Base-by-base conservation (phyloP, 495 filamentous ascomycete species). In the Aspergillus sparsus region DNA sequence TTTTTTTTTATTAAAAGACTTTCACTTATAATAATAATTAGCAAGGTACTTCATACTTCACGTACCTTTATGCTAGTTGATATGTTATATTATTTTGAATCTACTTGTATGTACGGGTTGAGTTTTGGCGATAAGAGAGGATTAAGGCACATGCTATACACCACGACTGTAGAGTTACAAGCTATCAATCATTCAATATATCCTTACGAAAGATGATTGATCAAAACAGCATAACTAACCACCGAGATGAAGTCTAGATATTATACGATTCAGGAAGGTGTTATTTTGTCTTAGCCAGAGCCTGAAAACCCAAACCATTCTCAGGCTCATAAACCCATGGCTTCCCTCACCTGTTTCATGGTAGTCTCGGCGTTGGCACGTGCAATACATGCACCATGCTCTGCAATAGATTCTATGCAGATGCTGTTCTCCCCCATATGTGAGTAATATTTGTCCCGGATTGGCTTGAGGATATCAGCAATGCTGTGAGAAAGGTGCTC, bases 341-440 rank as follows among this genome's bases (percentile, higher is more conserved):
- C 85, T 36, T 74, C 62, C 63, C 83, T 82, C 7, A 95, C 86
- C 42, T 66, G 53, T 12, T 61, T 62, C 86, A 96, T 91, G 0
- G 88, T 96, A 53, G 68, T 64, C 58, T 82, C 79, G 0, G 92
- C 90, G 67, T 82, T 91, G 50, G 72, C 68, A 34, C 76, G 71
- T 13, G 93, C 93, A 64, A 73, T 82, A 53, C 65, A 66, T 1
- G 81, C 82, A 2, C 91, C 91, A 34, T 83, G 67, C n/a, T 71
- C 74, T 5, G 82, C 82, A 37, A 92, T 74, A 46, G 79, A 68
- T 31, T 86, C 81, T 31, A 96, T 61, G 62, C 83, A 85, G 10
- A 66, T 72, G 11, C 72, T 79, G 12, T 77, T 68, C 49, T 80
- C 74, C 9, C 63, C 53, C 57, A 87, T 72, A 7, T 90, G 64